Percentiles rank a stretch among this genome's conserved stretches.
Evolutionary conservation across 208 protist species (phyloP).

Genomic region (Porcisia hertigi): DNA sequence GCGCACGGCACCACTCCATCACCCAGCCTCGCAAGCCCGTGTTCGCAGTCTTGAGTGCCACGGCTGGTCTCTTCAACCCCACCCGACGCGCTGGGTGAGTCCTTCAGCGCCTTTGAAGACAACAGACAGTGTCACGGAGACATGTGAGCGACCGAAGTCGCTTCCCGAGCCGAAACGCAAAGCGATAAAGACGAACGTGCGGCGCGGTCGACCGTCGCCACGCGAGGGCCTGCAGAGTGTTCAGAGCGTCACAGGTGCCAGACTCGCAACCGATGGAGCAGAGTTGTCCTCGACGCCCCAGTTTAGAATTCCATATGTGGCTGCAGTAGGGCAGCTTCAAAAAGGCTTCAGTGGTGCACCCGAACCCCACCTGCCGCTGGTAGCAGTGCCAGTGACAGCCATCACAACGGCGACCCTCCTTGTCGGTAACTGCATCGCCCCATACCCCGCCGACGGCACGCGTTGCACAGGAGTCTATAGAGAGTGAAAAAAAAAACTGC

Average conservation of each 20-base stretch:
- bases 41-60: neutral
- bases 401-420: conserved; percentile 5
- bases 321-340: neutral
- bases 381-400: neutral
- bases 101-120: neutral
- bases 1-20: neutral
- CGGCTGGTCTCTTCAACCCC: conserved; percentile 2
- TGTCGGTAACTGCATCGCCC: conserved; percentile 14
- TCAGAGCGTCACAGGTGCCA: neutral
- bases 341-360: neutral
- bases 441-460: conserved; percentile 15
- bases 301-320: conserved; percentile 26
- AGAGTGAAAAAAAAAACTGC: neutral
- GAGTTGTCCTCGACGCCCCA: neutral
- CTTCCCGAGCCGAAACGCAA: neutral
- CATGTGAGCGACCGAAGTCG: neutral
- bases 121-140: neutral
- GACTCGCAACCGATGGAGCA: neutral
- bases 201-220: neutral
- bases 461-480: neutral
- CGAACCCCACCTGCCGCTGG: neutral
- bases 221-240: neutral
- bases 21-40: neutral
- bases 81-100: conserved; percentile 9
- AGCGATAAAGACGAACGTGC: neutral